Conservation (phyloP, 768 basidiomycete species). For the Lactifluus subvellereus region DNA sequence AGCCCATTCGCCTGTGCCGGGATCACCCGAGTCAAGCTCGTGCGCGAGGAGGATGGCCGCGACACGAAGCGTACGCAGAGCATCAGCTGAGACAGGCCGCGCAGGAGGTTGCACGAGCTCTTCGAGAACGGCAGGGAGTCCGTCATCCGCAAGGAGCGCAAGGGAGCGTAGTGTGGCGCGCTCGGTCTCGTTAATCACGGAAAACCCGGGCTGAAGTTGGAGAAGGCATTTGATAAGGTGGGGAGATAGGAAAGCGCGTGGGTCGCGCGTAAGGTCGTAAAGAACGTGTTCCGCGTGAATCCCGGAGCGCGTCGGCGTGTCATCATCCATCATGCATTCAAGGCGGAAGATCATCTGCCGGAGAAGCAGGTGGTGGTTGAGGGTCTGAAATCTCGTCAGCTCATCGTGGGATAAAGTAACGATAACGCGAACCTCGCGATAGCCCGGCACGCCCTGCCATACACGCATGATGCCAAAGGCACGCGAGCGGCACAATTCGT, state of each 20-base stretch:
- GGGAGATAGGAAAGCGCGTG: slow-evolving; percentile 50
- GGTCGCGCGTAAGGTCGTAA: slow-evolving; percentile 52
- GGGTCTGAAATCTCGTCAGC: slow-evolving; percentile 42
- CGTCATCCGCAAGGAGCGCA: slow-evolving; percentile 64
- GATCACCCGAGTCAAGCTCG: slow-evolving; percentile 44
- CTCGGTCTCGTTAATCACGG: slow-evolving; percentile 57
- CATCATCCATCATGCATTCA: slow-evolving; percentile 64
- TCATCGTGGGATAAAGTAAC: background rate
- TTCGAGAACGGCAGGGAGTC: slow-evolving; percentile 55
- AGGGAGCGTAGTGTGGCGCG: slow-evolving; percentile 52
- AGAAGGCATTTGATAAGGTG: slow-evolving; percentile 56
- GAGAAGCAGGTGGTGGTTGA: slow-evolving; percentile 65
- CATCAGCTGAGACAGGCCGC: slow-evolving; percentile 45
- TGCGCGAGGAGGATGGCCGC: slow-evolving; percentile 52
- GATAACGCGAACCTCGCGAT: slow-evolving; percentile 52
- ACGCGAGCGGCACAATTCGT: slow-evolving; percentile 57
- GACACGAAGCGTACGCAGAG: slow-evolving; percentile 56
- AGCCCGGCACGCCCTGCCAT: slow-evolving; percentile 66
- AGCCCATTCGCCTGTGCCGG: slow-evolving; percentile 42
- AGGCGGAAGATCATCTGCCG: slow-evolving; percentile 69
- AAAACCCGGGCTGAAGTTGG: slow-evolving; percentile 52
- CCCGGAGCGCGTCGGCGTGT: slow-evolving; percentile 55
- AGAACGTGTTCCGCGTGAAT: slow-evolving; percentile 67
- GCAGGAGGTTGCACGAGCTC: slow-evolving; percentile 48
- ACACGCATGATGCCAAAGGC: slow-evolving; percentile 54